Evolutionary conservation across 2,329 filamentous ascomycete genomes (phyloP), one percentile per base, ranked within the genome.

Genomic region (Trichoderma citrinoviride): DNA sequence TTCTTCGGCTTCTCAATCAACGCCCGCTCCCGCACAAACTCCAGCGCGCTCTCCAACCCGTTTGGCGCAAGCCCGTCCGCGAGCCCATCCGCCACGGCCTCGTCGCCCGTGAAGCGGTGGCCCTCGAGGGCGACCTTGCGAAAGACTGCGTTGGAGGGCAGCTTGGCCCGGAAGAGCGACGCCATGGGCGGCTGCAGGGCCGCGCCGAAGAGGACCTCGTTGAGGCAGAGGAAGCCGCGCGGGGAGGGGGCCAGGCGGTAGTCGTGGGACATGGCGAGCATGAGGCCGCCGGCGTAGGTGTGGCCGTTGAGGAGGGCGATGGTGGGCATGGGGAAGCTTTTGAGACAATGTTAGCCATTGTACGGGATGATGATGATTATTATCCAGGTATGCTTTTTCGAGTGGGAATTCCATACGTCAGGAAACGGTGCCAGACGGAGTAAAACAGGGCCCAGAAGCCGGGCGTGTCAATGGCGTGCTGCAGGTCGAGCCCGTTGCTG

Each of bases 191-290:
- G 83, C 69, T 87, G 85, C 41, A 95, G 83, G n/a, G 89, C 85
- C 1, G 89, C 88, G 58, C 91, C 91, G 67, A 95, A 90, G 69
- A 93, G 87, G 15, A 95, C 81, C 78, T 95, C 91, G 76, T 94
- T 94, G 69, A 95, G 79, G 77, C 91, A 94, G 44, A 91, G 76
- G 77, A 87, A 93, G n/a, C 91, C 92, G 21, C 84, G 81, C 1
- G 81, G 73, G 0, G 88, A 84, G 72, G 90, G 90, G 79, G 91
- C 90, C 69, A 95, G 82, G 29, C 92, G 86, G 79, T 95, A 95
- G 78, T 94, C 91, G 77, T 93, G 90, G 77, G 90, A 87, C 85
- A 92, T 91, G 65, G 90, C 86, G 10, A 90, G 80, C 88, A 95
- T 93, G 67, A 93, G 80, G n/a, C 90, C 91, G 52, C 86, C 91